Evolutionary conservation across 2,329 filamentous ascomycete species (phyloP).

Genomic region (Onygena corvina): DNA sequence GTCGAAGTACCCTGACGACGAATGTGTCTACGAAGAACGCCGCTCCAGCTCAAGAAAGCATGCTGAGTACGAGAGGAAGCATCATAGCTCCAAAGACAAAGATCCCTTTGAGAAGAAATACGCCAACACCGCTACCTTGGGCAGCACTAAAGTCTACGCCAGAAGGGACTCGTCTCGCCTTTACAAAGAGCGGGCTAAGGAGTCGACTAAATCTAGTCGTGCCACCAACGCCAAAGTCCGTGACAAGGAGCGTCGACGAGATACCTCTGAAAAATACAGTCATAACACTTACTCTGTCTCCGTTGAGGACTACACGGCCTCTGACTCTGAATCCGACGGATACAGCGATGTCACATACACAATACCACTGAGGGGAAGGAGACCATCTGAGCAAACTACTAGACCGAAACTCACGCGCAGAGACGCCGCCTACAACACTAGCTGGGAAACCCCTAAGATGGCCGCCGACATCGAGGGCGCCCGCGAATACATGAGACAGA

Average conservation of each 20-base stretch:
- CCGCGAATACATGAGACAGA: constrained; percentile 31
- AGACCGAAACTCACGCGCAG: constrained; percentile 17
- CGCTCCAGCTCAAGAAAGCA: constrained; percentile 31
- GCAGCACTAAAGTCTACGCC: constrained; percentile 16
- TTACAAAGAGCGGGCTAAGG: constrained; percentile 22
- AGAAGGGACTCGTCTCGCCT: constrained; percentile 18
- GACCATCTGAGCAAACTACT: background rate
- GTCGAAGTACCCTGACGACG: constrained; percentile 28
- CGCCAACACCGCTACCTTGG: constrained; percentile 1
- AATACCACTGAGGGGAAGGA: background rate
- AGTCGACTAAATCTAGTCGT: constrained; percentile 22
- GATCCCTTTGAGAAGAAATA: constrained; percentile 30
- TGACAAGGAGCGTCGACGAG: constrained; percentile 34
- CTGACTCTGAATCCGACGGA: constrained; percentile 17
- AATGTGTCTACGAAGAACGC: constrained; percentile 29
- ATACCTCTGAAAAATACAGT: constrained; percentile 30
- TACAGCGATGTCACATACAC: background rate
- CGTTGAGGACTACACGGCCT: constrained; percentile 27
- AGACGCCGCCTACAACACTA: constrained; percentile 22
- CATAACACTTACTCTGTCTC: constrained; percentile 14
- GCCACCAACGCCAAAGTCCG: constrained; percentile 29
- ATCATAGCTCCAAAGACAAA: constrained; percentile 20
- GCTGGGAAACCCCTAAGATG: constrained; percentile 8
- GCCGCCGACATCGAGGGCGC: constrained; percentile 14
- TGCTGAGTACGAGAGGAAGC: constrained; percentile 27